Evolutionary conservation across 2,329 filamentous ascomycete species (phyloP).

Genomic region (Ophiognomonia clavigignenti-juglandacearum): DNA sequence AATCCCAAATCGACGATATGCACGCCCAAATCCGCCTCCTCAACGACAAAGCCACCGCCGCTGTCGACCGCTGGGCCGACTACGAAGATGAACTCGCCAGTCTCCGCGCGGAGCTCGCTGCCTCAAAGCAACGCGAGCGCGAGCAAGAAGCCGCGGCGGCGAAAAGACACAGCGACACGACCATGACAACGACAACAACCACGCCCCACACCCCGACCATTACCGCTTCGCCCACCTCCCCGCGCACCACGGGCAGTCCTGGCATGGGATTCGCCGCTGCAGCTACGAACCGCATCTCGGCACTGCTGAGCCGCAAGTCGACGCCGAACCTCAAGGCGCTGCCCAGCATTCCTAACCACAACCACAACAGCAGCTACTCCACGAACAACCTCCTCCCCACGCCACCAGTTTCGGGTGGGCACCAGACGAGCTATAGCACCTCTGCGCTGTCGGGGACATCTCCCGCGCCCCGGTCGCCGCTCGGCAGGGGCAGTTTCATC

Average conservation of each 20-base stretch:
- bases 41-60: constrained; percentile 64
- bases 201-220: background rate
- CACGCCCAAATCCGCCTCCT: constrained; percentile 66
- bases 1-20: constrained; percentile 61
- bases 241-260: constrained; percentile 17
- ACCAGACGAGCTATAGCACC: constrained; percentile 18
- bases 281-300: constrained; percentile 26
- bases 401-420: constrained; percentile 39
- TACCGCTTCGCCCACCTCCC: too few relatives aligned
- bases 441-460: too few relatives aligned
- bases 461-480: constrained; percentile 6
- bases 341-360: constrained; percentile 30
- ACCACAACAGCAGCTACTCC: constrained; percentile 11
- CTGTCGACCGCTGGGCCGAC: constrained; percentile 64
- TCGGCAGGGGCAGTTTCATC: constrained; percentile 7
- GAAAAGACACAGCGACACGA: too few relatives aligned
- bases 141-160: background rate
- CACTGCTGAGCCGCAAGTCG: constrained; percentile 26
- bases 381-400: constrained; percentile 16
- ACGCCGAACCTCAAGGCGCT: constrained; percentile 22
- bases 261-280: constrained; percentile 25
- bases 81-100: constrained; percentile 72
- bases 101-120: constrained; percentile 40
- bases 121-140: too few relatives aligned
- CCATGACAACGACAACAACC: background rate